Evolutionary conservation across 2,329 filamentous ascomycete species (phyloP).

Genomic region (Fusarium nisikadoi): DNA sequence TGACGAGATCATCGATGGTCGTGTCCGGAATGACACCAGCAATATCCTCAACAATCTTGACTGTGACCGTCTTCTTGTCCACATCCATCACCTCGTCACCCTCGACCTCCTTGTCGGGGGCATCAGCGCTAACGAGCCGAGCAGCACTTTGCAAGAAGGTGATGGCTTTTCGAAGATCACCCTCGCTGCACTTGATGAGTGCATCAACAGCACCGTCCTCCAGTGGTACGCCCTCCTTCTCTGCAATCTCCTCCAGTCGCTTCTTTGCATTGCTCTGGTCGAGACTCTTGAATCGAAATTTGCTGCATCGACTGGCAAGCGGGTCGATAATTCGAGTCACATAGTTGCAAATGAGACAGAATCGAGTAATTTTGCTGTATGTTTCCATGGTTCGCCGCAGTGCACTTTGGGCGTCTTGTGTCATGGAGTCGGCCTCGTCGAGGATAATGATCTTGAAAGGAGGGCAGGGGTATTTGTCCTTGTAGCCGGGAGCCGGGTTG

Average conservation of each 20-base stretch:
- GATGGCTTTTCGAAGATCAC: constrained; percentile 94
- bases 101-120: constrained; percentile 58
- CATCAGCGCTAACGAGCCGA: constrained; percentile 78
- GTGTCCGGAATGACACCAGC: constrained; percentile 87
- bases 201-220: constrained; percentile 85
- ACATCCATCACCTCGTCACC: constrained; percentile 71
- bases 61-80: constrained; percentile 72
- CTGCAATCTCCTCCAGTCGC: constrained; percentile 84
- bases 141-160: constrained; percentile 97
- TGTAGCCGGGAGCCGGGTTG: constrained; percentile 77
- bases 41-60: constrained; percentile 90
- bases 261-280: constrained; percentile 85
- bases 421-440: constrained; percentile 99
- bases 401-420: constrained; percentile 94
- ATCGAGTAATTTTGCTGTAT: constrained; percentile 94
- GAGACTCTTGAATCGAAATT: constrained; percentile 97
- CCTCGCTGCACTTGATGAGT: constrained; percentile 88
- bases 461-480: constrained; percentile 85
- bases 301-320: constrained; percentile 90
- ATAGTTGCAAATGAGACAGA: constrained; percentile 98
- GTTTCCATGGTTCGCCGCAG: constrained; percentile 97
- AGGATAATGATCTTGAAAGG: constrained; percentile 99
- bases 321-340: constrained; percentile 98
- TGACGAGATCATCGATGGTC: constrained; percentile 76
- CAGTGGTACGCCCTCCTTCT: constrained; percentile 78